phyloP scores from a whole-genome alignment of 768 basidiomycete species.

The Kwoniella bestiolae region DNA sequence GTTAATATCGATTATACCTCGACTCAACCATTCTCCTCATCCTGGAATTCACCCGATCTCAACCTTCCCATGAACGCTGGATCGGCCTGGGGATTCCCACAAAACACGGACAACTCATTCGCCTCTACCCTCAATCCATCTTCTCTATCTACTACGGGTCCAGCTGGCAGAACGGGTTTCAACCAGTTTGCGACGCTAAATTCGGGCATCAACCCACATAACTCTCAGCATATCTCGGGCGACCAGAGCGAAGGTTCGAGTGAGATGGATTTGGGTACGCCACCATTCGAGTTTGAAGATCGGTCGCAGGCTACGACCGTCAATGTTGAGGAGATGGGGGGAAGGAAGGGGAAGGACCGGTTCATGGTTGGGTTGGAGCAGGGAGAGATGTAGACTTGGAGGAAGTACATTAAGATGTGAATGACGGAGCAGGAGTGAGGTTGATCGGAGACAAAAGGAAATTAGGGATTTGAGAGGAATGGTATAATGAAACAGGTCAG shows the following conservation, averaged over 20 bases:
- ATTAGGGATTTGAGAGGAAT: no score
- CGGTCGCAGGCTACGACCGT: neutral
- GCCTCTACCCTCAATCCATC: neutral
- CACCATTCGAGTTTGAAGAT: constrained; percentile 5
- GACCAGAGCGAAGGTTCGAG: constrained; percentile 8
- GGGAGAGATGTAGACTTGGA: neutral
- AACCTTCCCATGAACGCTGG: neutral
- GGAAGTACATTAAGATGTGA: neutral
- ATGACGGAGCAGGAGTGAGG: no score
- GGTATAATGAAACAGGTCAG: no score
- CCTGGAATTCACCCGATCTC: neutral
- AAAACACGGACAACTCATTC: neutral
- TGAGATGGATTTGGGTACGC: constrained; percentile 7
- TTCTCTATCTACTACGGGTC: neutral
- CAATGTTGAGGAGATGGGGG: neutral
- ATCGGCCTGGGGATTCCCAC: constrained; percentile 1
- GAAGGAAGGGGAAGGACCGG: neutral
- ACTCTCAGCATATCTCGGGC: neutral
- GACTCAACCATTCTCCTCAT: neutral
- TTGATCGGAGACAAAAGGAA: no score
- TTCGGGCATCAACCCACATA: constrained; percentile 1
- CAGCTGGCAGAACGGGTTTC: neutral
- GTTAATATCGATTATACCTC: neutral
- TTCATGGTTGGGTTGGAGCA: neutral
- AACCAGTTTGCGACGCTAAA: constrained; percentile 1